These are phyloP conservation scores for Fusarium vanettenii DNA, from an alignment of 2,329 filamentous ascomycete species.

Conservation along the genomic window DNA sequence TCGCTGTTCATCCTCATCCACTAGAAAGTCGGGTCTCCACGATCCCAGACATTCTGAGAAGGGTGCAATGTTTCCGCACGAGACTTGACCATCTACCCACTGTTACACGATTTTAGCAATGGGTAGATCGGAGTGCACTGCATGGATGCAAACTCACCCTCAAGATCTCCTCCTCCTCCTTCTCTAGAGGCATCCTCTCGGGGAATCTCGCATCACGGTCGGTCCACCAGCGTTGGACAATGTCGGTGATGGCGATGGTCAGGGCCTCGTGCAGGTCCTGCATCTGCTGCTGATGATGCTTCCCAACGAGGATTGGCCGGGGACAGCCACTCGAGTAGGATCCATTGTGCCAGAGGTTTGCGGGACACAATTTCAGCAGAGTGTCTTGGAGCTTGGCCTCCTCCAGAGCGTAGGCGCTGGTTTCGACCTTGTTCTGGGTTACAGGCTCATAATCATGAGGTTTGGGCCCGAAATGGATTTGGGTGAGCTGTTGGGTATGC, in stretches of 20 bases:
- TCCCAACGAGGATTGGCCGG: slow-evolving; percentile 49
- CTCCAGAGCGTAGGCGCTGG: slow-evolving; percentile 19
- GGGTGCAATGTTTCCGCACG: slow-evolving; percentile 33
- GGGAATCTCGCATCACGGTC: slow-evolving; percentile 47
- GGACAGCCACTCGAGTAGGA: slow-evolving; percentile 45
- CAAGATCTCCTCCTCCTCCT: slow-evolving; percentile 45
- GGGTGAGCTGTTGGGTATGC: slow-evolving; percentile 24
- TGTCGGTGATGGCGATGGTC: slow-evolving; percentile 47
- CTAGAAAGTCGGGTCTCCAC: slow-evolving; percentile 55
- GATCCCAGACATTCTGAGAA: slow-evolving; percentile 45
- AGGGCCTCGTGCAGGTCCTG: slow-evolving; percentile 46
- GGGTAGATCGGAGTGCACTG: background rate
- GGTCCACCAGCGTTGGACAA: slow-evolving; percentile 54
- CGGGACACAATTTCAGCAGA: slow-evolving; percentile 39
- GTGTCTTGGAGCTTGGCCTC: slow-evolving; percentile 28
- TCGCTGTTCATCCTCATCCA: slow-evolving; percentile 41
- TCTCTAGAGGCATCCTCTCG: slow-evolving; percentile 49
- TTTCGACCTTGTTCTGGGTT: background rate
- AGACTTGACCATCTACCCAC: slow-evolving; percentile 47
- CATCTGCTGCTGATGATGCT: slow-evolving; percentile 46
- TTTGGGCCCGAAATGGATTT: slow-evolving; percentile 32
- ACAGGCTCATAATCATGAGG: slow-evolving; percentile 16
- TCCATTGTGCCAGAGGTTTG: slow-evolving; percentile 44
- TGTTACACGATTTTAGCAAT: slow-evolving; percentile 16
- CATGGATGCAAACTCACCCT: slow-evolving; percentile 28